phyloP scores from a whole-genome alignment of 768 basidiomycete genomes.

The Termitomyces sp. region DNA sequence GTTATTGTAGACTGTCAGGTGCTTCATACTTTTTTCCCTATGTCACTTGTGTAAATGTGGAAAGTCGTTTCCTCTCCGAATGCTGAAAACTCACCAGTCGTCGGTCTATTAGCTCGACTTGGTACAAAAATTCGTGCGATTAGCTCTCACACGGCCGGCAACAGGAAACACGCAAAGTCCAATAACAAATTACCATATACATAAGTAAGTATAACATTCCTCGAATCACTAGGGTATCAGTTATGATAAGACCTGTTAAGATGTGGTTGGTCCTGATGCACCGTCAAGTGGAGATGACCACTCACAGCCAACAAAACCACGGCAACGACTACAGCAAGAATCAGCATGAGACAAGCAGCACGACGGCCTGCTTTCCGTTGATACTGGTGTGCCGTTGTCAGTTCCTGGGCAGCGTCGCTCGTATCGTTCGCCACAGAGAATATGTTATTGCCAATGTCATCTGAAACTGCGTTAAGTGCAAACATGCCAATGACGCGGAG shows the following conservation, averaged over 20 bases:
- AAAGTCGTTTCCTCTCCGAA: background rate
- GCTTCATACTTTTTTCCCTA: background rate
- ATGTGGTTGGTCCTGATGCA: background rate
- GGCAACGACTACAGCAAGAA: conserved; percentile 81
- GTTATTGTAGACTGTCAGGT: background rate
- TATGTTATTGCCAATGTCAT: conserved; percentile 94
- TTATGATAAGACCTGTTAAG: conserved; percentile 11
- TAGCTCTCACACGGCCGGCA: background rate
- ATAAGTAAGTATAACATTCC: conserved; percentile 8
- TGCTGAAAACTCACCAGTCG: background rate
- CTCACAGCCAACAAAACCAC: conserved; percentile 90
- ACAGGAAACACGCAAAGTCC: background rate
- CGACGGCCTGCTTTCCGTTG: conserved; percentile 91
- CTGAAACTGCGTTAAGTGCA: conserved; percentile 33
- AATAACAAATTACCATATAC: conserved; percentile 12
- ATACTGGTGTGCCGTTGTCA: conserved; percentile 86
- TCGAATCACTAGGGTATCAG: conserved; percentile 6
- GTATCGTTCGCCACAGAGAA: conserved; percentile 83
- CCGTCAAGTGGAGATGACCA: conserved; percentile 9
- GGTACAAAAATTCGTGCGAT: background rate
- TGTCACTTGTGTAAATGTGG: background rate
- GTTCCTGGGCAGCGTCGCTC: conserved; percentile 76
- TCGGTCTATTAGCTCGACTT: background rate
- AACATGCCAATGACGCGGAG: background rate
- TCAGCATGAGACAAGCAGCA: conserved; percentile 84